Percentiles rank a stretch among this genome's conserved stretches.
phyloP scores from a whole-genome alignment of 495 filamentous ascomycete genomes.

The Aspergillus baeticus region DNA sequence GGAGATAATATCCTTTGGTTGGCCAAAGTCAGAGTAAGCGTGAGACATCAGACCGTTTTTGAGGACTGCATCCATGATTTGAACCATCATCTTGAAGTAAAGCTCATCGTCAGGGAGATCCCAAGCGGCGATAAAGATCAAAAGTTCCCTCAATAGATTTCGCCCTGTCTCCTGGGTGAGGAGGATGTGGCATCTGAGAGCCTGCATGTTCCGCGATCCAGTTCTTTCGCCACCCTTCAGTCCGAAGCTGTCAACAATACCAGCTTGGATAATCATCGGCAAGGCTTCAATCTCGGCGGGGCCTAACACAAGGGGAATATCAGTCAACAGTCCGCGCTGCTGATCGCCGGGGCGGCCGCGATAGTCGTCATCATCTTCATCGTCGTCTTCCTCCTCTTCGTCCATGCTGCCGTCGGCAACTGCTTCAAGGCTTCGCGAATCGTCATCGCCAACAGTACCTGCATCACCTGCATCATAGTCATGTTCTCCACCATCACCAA shows the following conservation, averaged over 20 bases:
- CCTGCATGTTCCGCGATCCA: conserved; percentile 75
- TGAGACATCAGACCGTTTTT: conserved; percentile 84
- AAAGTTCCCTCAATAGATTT: conserved; percentile 81
- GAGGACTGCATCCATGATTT: conserved; percentile 90
- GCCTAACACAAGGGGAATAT: conserved; percentile 90
- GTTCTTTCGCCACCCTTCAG: conserved; percentile 51
- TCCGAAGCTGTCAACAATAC: conserved; percentile 63
- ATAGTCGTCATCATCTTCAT: conserved; percentile 76
- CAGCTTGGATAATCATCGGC: conserved; percentile 91
- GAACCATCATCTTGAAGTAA: conserved; percentile 92
- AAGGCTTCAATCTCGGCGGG: conserved; percentile 91
- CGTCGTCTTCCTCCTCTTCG: conserved; percentile 65
- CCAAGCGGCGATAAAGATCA: conserved; percentile 97
- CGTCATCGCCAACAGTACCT: conserved; percentile 46
- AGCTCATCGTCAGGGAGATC: conserved; percentile 86
- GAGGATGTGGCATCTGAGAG: conserved; percentile 81
- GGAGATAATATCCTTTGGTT: conserved; percentile 92
- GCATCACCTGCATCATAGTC: conserved; percentile 51
- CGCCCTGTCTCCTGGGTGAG: conserved; percentile 82
- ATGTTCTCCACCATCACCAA: conserved; percentile 40
- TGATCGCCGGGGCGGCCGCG: conserved; percentile 79
- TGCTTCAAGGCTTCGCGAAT: conserved; percentile 43
- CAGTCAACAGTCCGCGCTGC: conserved; percentile 82
- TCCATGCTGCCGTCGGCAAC: conserved; percentile 56
- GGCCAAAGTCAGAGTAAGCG: conserved; percentile 84